Conservation (phyloP, 306 rosid species). For the Inga leiocalycina region DNA sequence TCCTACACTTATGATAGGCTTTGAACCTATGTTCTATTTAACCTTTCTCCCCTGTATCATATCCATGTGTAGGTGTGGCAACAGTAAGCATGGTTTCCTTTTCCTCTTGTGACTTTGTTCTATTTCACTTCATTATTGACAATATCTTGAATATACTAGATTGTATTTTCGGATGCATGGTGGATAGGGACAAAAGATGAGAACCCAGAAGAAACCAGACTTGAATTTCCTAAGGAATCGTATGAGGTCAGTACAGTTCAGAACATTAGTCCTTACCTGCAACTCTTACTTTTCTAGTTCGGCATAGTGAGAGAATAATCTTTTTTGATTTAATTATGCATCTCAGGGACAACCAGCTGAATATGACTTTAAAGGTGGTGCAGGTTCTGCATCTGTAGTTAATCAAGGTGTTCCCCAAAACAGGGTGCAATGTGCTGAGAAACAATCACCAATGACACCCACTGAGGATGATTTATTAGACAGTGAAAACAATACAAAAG, state of each 20-base stretch:
- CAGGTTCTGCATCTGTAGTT: constrained; percentile 56
- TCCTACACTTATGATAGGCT: constrained; percentile 12
- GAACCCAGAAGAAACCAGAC: constrained; percentile 77
- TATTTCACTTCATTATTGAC: constrained; percentile 10
- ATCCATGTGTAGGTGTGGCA: neutral
- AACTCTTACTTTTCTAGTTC: constrained; percentile 30
- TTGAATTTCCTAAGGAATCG: constrained; percentile 79
- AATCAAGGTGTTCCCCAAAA: constrained; percentile 49
- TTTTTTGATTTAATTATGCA: constrained; percentile 21
- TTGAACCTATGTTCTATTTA: constrained; percentile 6
- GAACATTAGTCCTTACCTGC: neutral
- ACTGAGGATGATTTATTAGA: constrained; percentile 56
- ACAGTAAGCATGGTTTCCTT: neutral
- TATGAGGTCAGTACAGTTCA: constrained; percentile 48
- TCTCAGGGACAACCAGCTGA: constrained; percentile 68
- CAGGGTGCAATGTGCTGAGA: constrained; percentile 40
- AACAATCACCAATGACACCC: constrained; percentile 48
- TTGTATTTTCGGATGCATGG: constrained; percentile 94
- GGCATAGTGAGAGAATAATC: constrained; percentile 15
- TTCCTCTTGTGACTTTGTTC: constrained; percentile 11
- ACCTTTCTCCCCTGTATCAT: constrained; percentile 6
- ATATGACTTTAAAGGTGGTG: constrained; percentile 80
- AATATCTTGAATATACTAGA: constrained; percentile 48
- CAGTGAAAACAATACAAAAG: constrained; percentile 48
- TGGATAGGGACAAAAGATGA: constrained; percentile 89